Percentiles rank a stretch among this genome's conserved stretches.
These are phyloP conservation scores for Porphyrellus cyaneotinctus DNA, from an alignment of 768 basidiomycete genomes.

Conservation along the genomic window DNA sequence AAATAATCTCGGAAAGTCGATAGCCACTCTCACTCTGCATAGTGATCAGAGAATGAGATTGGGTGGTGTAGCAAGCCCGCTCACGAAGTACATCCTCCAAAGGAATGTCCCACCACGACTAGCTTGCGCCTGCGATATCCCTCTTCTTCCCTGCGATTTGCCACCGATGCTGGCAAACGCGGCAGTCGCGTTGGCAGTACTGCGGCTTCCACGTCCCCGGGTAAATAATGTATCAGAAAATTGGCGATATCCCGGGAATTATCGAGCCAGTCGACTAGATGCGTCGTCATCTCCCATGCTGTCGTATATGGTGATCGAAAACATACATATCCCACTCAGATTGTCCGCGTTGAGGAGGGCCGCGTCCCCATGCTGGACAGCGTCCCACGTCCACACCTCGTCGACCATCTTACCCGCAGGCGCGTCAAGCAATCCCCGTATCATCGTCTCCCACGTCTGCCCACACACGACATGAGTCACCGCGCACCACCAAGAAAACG, in stretches of 20 bases:
- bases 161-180: conserved; percentile 42
- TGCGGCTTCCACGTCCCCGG: conserved; percentile 33
- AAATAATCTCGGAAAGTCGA: conserved; percentile 63
- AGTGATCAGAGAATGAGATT: neutral
- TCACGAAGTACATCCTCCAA: conserved; percentile 75
- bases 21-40: conserved; percentile 58
- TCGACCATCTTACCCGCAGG: conserved; percentile 45
- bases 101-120: conserved; percentile 76
- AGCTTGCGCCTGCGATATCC: conserved; percentile 57
- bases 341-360: conserved; percentile 59
- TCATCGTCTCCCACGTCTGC: conserved; percentile 77
- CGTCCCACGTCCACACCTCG: conserved; percentile 81
- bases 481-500: neutral
- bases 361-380: conserved; percentile 84
- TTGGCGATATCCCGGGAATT: conserved; percentile 74
- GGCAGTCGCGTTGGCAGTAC: conserved; percentile 51
- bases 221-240: conserved; percentile 68
- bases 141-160: conserved; percentile 36
- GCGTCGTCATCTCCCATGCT: neutral
- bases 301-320: neutral
- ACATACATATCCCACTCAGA: conserved; percentile 58
- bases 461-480: neutral
- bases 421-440: conserved; percentile 49
- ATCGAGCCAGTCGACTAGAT: conserved; percentile 72
- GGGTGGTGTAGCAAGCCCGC: conserved; percentile 25